Evolutionary conservation across 176 grass and related monocot species (phyloP).

Genomic region (Secale cereale): DNA sequence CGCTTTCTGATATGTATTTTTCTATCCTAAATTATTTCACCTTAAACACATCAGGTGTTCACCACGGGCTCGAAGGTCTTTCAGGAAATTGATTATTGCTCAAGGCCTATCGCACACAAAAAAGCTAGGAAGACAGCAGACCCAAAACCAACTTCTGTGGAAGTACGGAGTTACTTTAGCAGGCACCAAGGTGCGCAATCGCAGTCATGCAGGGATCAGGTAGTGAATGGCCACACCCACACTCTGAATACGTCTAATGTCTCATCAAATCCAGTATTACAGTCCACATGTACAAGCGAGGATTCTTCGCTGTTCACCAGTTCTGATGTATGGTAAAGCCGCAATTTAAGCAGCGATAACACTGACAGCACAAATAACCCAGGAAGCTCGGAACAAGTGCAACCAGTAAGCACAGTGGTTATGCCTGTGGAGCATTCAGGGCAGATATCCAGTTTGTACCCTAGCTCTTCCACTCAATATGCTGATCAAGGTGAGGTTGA

Average conservation of each 20-base stretch:
- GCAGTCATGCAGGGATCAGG: neutral
- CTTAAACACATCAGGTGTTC: too few species aligned
- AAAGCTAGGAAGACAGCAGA: conserved; percentile 10
- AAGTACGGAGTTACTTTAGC: conserved; percentile 15
- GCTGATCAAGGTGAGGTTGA: too few species aligned
- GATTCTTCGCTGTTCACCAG: conserved; percentile 68
- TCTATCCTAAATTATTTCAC: too few species aligned
- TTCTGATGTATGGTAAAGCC: conserved; percentile 56
- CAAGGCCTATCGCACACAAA: too few species aligned
- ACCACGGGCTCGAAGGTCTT: too few species aligned
- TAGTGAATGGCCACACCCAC: neutral
- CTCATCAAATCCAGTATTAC: too few species aligned
- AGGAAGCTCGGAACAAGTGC: conserved; percentile 31
- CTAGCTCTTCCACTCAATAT: too few species aligned
- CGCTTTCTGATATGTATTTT: too few species aligned
- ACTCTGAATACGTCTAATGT: neutral
- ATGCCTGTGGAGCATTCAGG: too few species aligned
- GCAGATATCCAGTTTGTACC: too few species aligned
- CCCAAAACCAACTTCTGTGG: neutral
- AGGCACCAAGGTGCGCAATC: conserved; percentile 22
- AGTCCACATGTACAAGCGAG: conserved; percentile 32
- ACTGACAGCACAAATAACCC: conserved; percentile 54
- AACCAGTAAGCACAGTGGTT: too few species aligned
- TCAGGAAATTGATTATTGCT: too few species aligned
- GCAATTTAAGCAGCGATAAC: conserved; percentile 40